phyloP scores from a whole-genome alignment of 306 rosid species.

The Pyrus communis region DNA sequence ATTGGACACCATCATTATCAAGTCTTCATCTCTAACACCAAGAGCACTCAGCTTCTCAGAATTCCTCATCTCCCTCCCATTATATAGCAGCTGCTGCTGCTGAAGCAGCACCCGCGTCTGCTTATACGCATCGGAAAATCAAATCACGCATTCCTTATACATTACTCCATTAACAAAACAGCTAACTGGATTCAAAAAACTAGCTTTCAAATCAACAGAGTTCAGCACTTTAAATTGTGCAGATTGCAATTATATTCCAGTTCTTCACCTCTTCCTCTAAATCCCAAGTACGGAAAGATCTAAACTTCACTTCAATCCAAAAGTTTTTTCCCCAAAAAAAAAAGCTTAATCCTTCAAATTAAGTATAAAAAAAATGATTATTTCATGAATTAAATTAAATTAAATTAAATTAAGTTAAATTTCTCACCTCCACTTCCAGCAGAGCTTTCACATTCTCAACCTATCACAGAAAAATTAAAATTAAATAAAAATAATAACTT shows the following conservation, averaged over 20 bases:
- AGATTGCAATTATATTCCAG: background rate
- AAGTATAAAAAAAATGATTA: background rate
- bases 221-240: background rate
- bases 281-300: background rate
- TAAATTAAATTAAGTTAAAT: background rate
- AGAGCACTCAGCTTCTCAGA: constrained; percentile 61
- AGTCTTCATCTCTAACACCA: constrained; percentile 88
- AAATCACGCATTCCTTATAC: background rate
- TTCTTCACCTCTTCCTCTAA: background rate
- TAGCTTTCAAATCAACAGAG: background rate
- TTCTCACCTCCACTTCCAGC: constrained; percentile 87
- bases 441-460: constrained; percentile 89
- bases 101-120: constrained; percentile 80
- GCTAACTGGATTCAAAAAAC: background rate
- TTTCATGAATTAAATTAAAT: background rate
- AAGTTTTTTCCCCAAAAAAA: background rate
- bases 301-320: background rate
- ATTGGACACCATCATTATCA: constrained; percentile 74
- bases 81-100: constrained; percentile 75
- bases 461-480: constrained; percentile 20
- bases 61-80: constrained; percentile 73
- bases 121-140: constrained; percentile 18
- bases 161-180: background rate
- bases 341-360: background rate
- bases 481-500: background rate